phyloP scores from a whole-genome alignment of 257 asterid genomes.

The Agastache rugosa region DNA sequence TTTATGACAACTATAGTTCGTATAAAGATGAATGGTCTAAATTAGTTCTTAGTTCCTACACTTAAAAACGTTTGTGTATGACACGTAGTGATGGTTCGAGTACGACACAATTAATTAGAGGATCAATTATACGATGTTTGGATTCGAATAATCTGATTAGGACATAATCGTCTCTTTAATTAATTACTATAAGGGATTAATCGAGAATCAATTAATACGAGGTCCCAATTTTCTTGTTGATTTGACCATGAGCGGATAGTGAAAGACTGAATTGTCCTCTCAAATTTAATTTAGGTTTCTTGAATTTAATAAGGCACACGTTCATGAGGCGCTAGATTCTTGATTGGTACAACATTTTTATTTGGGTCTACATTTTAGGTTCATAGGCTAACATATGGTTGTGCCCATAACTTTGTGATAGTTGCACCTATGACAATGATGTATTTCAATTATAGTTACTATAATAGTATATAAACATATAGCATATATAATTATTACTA shows the following conservation, averaged over 20 bases:
- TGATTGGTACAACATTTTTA: constrained; percentile 28
- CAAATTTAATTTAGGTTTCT: constrained; percentile 9
- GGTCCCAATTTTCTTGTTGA: background rate
- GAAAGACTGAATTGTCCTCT: constrained; percentile 37
- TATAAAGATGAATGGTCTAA: no score
- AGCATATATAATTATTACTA: background rate
- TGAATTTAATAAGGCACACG: constrained; percentile 59
- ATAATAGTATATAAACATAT: background rate
- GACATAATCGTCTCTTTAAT: background rate
- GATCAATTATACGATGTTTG: background rate
- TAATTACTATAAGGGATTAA: no score
- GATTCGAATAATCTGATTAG: background rate
- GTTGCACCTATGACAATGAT: background rate
- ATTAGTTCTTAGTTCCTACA: no score
- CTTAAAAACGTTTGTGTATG: no score
- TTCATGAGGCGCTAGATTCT: constrained; percentile 38
- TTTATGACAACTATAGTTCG: no score
- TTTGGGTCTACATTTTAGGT: constrained; percentile 33
- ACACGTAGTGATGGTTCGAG: no score
- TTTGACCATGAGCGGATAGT: background rate
- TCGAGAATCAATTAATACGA: background rate
- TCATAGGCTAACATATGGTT: constrained; percentile 21
- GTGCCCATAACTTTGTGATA: constrained; percentile 1
- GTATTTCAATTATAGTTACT: background rate
- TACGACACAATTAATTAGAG: no score